A percentile compares a stretch with the other conserved stretches of the same genome.
These are phyloP conservation scores for Pseudogymnoascus pannorum DNA, from an alignment of 2,329 filamentous ascomycete species.

Conservation along the genomic window DNA sequence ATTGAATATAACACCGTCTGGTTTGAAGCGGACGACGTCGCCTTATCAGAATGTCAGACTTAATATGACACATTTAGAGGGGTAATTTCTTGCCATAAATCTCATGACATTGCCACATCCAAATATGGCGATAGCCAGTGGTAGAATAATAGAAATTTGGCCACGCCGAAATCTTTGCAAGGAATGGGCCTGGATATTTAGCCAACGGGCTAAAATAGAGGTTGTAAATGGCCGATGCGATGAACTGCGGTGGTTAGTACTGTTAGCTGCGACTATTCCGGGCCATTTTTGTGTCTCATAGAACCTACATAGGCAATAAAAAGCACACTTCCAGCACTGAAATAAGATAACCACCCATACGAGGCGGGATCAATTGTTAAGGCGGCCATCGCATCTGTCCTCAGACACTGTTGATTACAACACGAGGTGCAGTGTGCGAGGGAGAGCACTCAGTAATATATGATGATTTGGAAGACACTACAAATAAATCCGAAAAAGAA, in stretches of 20 bases:
- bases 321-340: neutral
- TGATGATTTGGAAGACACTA: neutral
- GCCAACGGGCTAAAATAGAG: slow-evolving; percentile 1
- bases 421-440: neutral
- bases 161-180: neutral
- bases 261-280: neutral
- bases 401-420: too few species aligned
- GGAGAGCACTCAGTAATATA: neutral
- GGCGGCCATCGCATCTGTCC: neutral
- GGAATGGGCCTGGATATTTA: neutral
- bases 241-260: neutral
- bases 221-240: slow-evolving; percentile 1
- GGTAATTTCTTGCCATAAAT: neutral
- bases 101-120: slow-evolving; percentile 1
- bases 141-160: slow-evolving; percentile 5
- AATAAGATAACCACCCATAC: neutral
- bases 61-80: neutral
- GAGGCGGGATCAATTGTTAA: neutral
- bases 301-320: neutral
- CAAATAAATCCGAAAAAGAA: neutral
- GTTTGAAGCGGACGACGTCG: slow-evolving; percentile 10
- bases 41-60: slow-evolving; percentile 1
- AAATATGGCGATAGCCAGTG: neutral
- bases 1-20: slow-evolving; percentile 13
- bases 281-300: neutral